Evolutionary conservation across 2,329 filamentous ascomycete species (phyloP).

Genomic region (Dryadomyces sulphureus): DNA sequence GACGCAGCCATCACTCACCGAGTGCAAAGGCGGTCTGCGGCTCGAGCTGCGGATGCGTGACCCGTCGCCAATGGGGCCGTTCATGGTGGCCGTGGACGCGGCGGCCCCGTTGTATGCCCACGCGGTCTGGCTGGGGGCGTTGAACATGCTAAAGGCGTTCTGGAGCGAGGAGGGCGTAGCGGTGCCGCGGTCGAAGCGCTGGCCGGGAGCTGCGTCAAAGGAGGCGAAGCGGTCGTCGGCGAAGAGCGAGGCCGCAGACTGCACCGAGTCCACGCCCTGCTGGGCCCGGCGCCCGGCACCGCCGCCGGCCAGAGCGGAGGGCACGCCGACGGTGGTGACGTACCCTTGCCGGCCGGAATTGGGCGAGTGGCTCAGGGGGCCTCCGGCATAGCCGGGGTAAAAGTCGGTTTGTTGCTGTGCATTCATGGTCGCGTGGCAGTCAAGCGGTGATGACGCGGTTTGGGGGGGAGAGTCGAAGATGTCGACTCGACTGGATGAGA

Average conservation of each 20-base stretch:
- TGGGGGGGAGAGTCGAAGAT: neutral
- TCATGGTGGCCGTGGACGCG: slow-evolving; percentile 45
- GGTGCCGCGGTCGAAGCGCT: slow-evolving; percentile 24
- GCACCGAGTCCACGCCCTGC: slow-evolving; percentile 63
- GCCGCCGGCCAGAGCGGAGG: slow-evolving; percentile 26
- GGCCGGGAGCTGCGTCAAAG: slow-evolving; percentile 45
- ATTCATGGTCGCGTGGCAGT: slow-evolving; percentile 23
- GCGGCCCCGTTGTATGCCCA: slow-evolving; percentile 58
- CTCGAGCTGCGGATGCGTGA: slow-evolving; percentile 37
- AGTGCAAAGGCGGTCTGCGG: slow-evolving; percentile 50
- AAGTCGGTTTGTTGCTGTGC: slow-evolving; percentile 40
- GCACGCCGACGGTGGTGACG: slow-evolving; percentile 36
- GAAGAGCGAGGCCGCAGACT: slow-evolving; percentile 54
- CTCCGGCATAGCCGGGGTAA: slow-evolving; percentile 52
- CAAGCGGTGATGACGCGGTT: neutral
- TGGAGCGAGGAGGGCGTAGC: slow-evolving; percentile 22
- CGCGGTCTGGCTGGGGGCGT: slow-evolving; percentile 45
- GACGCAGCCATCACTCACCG: slow-evolving; percentile 32
- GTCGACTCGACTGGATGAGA: neutral
- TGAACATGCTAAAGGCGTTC: slow-evolving; percentile 30
- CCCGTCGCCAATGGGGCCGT: slow-evolving; percentile 50
- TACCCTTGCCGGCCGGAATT: slow-evolving; percentile 52
- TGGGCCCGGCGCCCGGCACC: slow-evolving; percentile 59
- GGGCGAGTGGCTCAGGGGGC: slow-evolving; percentile 50
- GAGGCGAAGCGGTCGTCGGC: slow-evolving; percentile 50